A percentile compares a stretch with the other conserved stretches of the same genome.
phyloP scores from a whole-genome alignment of 768 basidiomycete genomes.

The Cystofilobasidium macerans region DNA sequence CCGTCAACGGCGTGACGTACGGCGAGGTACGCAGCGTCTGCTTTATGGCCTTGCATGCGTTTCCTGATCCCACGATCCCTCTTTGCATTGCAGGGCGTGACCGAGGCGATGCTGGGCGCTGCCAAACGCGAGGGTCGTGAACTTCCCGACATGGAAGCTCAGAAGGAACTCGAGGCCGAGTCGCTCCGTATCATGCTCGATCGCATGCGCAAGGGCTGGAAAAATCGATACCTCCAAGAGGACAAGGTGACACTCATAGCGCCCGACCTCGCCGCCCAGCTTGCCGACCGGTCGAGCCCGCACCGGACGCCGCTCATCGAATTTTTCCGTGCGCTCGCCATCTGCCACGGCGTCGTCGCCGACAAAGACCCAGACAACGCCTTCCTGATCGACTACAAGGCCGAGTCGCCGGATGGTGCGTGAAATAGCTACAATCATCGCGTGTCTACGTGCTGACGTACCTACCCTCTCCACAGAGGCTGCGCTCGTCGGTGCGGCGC shows the following conservation, averaged over 20 bases:
- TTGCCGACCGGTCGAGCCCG: conserved; percentile 49
- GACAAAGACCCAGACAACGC: conserved; percentile 58
- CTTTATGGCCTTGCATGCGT: no score
- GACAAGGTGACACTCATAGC: conserved; percentile 80
- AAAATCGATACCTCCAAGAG: conserved; percentile 71
- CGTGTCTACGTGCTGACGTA: neutral
- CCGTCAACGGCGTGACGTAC: conserved; percentile 50
- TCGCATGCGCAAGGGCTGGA: conserved; percentile 64
- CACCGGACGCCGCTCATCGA: conserved; percentile 55
- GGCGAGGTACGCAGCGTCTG: neutral
- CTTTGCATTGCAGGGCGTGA: conserved; percentile 52
- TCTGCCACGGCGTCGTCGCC: conserved; percentile 84
- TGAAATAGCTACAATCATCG: neutral
- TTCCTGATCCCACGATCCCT: neutral
- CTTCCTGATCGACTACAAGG: conserved; percentile 66
- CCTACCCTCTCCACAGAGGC: conserved; percentile 66
- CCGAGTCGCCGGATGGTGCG: conserved; percentile 50
- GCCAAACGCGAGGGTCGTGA: conserved; percentile 67
- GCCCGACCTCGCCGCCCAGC: conserved; percentile 67
- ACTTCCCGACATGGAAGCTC: conserved; percentile 56
- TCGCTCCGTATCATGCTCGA: conserved; percentile 68
- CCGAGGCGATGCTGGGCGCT: conserved; percentile 87
- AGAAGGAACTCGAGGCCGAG: conserved; percentile 51
- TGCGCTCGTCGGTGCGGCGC: conserved; percentile 79
- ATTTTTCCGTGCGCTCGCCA: conserved; percentile 88